Evolutionary conservation across 495 filamentous ascomycete genomes (phyloP).

Genomic region (Lindgomyces ingoldianus): DNA sequence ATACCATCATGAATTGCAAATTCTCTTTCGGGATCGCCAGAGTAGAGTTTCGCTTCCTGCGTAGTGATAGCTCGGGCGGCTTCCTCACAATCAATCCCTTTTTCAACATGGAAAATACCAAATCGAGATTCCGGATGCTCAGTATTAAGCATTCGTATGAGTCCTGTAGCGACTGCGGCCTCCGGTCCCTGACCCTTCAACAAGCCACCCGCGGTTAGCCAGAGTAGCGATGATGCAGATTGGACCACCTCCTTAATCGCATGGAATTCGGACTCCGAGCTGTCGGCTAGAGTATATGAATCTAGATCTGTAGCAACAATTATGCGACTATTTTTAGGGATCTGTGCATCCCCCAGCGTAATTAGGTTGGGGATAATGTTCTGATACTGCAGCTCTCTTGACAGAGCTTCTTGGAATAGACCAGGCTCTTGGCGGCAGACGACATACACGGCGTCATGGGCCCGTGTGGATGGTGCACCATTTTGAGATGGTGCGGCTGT

Average conservation of each 20-base stretch:
- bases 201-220: not conserved
- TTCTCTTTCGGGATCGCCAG: not conserved
- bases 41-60: no score
- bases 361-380: no score
- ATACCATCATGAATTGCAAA: not conserved
- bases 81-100: no score
- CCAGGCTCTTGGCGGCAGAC: no score
- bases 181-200: not conserved
- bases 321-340: not conserved
- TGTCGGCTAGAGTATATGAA: not conserved
- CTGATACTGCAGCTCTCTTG: no score
- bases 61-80: no score
- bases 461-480: no score
- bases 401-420: no score
- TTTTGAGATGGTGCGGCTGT: no score
- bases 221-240: not conserved
- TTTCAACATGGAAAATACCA: not conserved
- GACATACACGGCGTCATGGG: no score
- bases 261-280: not conserved
- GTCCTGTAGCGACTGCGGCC: not conserved
- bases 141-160: not conserved
- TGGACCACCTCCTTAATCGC: not conserved
- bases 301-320: not conserved
- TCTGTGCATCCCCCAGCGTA: not conserved
- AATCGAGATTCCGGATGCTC: not conserved